Evolutionary conservation across 331 rosid species (phyloP).

Genomic region (Phaseolus coccineus): DNA sequence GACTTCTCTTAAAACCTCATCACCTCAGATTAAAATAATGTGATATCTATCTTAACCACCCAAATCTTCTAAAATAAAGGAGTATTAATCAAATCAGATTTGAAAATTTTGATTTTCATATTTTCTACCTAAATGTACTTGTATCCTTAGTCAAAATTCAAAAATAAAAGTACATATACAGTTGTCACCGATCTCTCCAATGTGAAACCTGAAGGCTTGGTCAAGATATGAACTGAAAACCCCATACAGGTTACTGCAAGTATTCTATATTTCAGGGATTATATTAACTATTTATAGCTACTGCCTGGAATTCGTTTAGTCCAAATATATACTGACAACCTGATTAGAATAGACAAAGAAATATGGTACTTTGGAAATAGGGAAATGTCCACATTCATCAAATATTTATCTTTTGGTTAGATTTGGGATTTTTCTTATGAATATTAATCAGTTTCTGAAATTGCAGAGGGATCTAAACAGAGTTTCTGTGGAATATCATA

Average conservation of each 20-base stretch:
- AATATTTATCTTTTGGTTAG: no score
- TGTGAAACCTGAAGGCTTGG: not conserved
- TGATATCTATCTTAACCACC: no score
- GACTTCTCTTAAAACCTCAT: no score
- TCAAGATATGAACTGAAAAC: not conserved
- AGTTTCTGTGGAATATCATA: not conserved
- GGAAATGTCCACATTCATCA: not conserved
- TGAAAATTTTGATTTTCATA: no score
- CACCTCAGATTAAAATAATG: no score
- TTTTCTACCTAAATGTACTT: no score
- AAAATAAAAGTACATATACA: no score
- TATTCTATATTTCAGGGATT: not conserved
- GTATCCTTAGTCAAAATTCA: no score
- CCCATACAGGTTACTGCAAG: not conserved
- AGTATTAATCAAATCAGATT: no score
- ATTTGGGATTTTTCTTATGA: not conserved
- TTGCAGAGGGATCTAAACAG: no score
- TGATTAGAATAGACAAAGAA: not conserved
- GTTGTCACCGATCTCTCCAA: not conserved
- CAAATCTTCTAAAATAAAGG: no score
- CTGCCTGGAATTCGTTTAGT: not conserved
- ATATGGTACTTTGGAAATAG: not conserved
- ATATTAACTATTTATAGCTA: not conserved
- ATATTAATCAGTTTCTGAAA: not conserved
- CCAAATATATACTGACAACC: not conserved